Conservation (phyloP, 257 asterid genomes). For the Nicotiana otophora region DNA sequence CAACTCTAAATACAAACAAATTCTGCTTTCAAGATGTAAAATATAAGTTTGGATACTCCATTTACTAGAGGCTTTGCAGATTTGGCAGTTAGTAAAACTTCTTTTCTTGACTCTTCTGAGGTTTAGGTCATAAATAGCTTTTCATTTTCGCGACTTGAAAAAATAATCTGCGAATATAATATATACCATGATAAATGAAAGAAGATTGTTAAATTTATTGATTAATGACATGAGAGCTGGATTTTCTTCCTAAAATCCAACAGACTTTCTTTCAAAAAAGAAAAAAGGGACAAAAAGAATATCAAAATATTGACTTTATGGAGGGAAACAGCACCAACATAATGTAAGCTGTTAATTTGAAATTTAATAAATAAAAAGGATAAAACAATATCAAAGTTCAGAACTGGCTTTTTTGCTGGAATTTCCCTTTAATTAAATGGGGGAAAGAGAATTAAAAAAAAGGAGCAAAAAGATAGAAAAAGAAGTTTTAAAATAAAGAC, state of each 20-base stretch:
- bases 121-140: not conserved
- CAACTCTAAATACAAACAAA: not conserved
- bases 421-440: not conserved
- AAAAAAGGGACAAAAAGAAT: not conserved
- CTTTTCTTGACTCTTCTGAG: not conserved
- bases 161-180: not conserved
- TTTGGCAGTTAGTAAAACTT: not conserved
- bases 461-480: not conserved
- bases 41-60: not conserved
- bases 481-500: not conserved
- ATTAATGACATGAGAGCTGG: not conserved
- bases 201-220: not conserved
- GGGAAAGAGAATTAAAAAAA: not conserved
- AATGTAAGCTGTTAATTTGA: not conserved
- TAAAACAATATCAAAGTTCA: not conserved
- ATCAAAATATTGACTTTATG: not conserved
- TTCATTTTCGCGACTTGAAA: not conserved
- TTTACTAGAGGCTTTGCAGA: not conserved
- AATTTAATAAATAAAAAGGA: not conserved
- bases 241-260: too few relatives aligned
- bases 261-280: not conserved
- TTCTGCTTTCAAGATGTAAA: not conserved
- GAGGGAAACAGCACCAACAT: not conserved
- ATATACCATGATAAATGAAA: not conserved
- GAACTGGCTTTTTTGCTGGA: not conserved